Conservation (phyloP, 1,284 basidiomycete species). For the Microstroma glucosiphilum region DNA sequence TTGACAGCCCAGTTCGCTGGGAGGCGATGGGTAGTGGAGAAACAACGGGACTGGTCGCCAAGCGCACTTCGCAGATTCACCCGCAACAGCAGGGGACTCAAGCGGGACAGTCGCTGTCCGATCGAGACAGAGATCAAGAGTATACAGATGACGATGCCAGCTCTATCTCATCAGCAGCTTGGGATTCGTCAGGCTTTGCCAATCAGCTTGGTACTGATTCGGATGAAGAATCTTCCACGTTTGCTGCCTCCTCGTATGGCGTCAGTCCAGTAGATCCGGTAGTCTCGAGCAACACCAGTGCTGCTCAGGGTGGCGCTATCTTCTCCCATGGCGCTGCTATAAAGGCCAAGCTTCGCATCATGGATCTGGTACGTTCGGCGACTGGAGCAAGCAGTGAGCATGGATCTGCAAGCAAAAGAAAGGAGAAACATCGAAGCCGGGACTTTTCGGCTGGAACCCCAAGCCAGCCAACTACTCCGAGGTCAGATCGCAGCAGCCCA, state of each 20-base stretch:
- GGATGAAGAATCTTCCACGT: background rate
- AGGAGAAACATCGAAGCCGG: background rate
- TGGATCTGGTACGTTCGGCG: constrained; percentile 30
- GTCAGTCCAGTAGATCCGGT: constrained; percentile 10
- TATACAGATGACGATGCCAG: constrained; percentile 25
- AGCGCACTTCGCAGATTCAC: background rate
- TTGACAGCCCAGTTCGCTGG: background rate
- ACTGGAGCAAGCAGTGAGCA: constrained; percentile 6
- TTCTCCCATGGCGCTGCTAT: constrained; percentile 37
- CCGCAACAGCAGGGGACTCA: background rate
- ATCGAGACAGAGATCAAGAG: constrained; percentile 3
- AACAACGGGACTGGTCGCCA: background rate
- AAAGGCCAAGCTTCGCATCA: constrained; percentile 35
- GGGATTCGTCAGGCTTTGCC: constrained; percentile 14
- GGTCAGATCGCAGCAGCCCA: too few relatives aligned
- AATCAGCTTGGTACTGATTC: background rate
- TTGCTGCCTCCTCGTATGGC: background rate
- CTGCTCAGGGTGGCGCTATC: constrained; percentile 24
- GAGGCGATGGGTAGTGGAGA: background rate
- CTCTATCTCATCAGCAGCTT: constrained; percentile 30
- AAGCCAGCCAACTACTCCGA: too few relatives aligned
- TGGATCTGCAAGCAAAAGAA: background rate
- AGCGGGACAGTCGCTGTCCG: background rate
- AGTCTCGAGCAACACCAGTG: constrained; percentile 23
- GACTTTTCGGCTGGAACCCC: too few relatives aligned